phyloP scores from a whole-genome alignment of 352 stramenopile genomes.

The Blastocystis sp. region DNA sequence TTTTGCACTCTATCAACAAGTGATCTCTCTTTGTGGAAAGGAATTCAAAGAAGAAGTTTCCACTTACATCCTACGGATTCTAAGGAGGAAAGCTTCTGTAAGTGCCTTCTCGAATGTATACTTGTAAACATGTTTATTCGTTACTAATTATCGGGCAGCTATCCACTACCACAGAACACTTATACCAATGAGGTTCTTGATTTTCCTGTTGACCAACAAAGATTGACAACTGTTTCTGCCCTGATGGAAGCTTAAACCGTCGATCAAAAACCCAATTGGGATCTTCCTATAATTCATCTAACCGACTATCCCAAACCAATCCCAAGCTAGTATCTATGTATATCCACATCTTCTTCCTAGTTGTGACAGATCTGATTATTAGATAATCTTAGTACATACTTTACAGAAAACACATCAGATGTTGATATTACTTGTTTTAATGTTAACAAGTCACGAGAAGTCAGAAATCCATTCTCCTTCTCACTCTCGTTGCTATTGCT shows the following conservation, averaged over 20 bases:
- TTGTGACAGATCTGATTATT: background rate
- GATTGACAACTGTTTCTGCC: too few species aligned
- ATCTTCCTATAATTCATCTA: background rate
- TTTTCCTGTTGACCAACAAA: background rate
- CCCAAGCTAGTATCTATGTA: background rate
- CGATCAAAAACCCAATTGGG: background rate
- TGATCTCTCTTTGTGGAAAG: background rate
- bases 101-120: constrained; percentile 27
- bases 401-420: background rate
- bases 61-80: background rate
- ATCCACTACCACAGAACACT: background rate
- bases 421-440: background rate
- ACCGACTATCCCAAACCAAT: too few species aligned
- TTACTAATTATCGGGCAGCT: background rate
- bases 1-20: background rate
- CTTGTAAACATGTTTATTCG: background rate
- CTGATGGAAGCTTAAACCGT: too few species aligned
- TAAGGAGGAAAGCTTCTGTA: background rate
- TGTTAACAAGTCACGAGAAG: too few species aligned
- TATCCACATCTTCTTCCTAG: background rate
- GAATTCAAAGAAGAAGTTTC: background rate
- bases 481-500: background rate
- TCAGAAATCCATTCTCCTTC: too few species aligned
- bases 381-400: background rate
- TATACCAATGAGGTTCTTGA: background rate